phyloP scores from a whole-genome alignment of 148 eudicot genomes.

The Limonium bicolor region DNA sequence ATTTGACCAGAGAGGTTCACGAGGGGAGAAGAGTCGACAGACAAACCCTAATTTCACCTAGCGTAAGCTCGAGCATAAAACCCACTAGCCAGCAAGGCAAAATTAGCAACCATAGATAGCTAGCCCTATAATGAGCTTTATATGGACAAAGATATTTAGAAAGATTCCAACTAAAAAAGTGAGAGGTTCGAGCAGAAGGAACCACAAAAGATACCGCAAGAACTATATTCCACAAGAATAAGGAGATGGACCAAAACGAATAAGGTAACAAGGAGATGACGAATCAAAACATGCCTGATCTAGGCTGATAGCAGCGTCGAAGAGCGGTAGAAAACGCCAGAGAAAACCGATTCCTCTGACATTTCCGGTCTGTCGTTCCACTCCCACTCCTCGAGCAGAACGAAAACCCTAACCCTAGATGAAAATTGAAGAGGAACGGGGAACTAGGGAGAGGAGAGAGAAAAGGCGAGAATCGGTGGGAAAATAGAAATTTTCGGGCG shows the following conservation, averaged over 20 bases:
- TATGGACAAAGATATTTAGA: too few species aligned
- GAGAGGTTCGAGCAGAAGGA: slow-evolving; percentile 1
- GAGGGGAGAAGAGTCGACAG: too few species aligned
- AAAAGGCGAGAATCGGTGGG: slow-evolving; percentile 2
- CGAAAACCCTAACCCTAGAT: slow-evolving; percentile 32
- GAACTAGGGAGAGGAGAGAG: slow-evolving; percentile 7
- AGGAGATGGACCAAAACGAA: neutral
- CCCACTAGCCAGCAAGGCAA: too few species aligned
- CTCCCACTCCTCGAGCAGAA: slow-evolving; percentile 8
- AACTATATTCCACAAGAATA: neutral
- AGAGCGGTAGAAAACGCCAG: neutral
- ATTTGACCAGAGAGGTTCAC: too few species aligned
- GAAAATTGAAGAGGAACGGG: slow-evolving; percentile 7
- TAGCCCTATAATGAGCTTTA: too few species aligned
- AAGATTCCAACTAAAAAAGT: neutral
- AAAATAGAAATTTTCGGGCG: too few species aligned
- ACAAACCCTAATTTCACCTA: too few species aligned
- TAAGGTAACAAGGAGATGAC: neutral
- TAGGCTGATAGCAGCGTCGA: neutral
- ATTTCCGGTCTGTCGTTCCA: slow-evolving; percentile 2
- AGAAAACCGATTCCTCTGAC: slow-evolving; percentile 7
- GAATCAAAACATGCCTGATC: neutral
- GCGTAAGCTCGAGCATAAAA: too few species aligned
- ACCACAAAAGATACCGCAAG: slow-evolving; percentile 1
- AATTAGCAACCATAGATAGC: too few species aligned